A percentile compares a stretch with the other conserved stretches of the same genome.
Evolutionary conservation across 805 yeast species (phyloP).

Genomic region (Schwanniomyces yamadae): DNA sequence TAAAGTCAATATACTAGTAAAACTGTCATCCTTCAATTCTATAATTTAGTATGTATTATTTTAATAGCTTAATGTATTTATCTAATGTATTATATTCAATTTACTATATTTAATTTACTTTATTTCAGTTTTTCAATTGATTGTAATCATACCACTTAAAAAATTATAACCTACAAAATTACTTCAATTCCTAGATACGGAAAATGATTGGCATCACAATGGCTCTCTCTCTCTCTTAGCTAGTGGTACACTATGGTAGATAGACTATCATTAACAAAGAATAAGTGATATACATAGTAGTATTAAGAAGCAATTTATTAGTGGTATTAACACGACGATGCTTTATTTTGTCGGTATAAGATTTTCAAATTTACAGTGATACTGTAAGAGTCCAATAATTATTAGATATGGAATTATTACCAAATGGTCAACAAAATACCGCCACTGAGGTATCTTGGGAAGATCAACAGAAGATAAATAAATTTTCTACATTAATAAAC

Average conservation of each 20-base stretch:
- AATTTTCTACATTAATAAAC: slow-evolving; percentile 78
- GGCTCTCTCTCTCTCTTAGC: too few relatives aligned
- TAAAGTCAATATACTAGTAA: slow-evolving; percentile 11
- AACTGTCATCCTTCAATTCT: neutral
- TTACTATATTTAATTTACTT: neutral
- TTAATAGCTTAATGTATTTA: neutral
- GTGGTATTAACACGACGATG: neutral
- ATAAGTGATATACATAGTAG: neutral
- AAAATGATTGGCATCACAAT: too few relatives aligned
- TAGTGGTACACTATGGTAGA: too few relatives aligned
- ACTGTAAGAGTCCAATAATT: neutral
- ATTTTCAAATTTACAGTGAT: neutral
- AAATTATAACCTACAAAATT: too few relatives aligned
- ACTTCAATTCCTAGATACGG: too few relatives aligned
- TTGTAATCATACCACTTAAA: too few relatives aligned
- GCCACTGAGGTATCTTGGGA: slow-evolving; percentile 67
- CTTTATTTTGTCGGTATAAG: neutral
- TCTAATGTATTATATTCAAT: neutral
- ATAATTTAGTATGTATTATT: slow-evolving; percentile 6
- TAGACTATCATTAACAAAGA: too few relatives aligned
- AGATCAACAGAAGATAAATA: slow-evolving; percentile 87
- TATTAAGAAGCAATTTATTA: neutral
- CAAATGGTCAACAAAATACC: slow-evolving; percentile 54
- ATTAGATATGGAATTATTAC: slow-evolving; percentile 43
- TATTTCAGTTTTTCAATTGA: too few relatives aligned